These are phyloP conservation scores for Umbelopsis sp. DNA, from an alignment of 371 early-diverging fungal genomes.

Conservation along the genomic window DNA sequence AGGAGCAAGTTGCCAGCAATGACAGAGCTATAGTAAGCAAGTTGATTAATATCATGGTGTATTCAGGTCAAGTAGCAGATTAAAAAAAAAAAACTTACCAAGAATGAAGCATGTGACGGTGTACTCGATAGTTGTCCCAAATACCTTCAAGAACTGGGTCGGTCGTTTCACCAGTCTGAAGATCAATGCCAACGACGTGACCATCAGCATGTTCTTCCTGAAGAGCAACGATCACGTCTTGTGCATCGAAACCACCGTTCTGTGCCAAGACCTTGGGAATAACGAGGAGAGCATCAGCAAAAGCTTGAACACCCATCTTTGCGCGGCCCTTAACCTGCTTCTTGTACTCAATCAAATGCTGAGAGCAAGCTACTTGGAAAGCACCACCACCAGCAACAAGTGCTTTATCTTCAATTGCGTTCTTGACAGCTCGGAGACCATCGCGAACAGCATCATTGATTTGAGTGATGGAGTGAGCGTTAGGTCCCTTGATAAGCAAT, in stretches of 20 bases:
- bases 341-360: conserved; percentile 87
- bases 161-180: conserved; percentile 93
- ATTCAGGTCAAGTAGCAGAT: not conserved
- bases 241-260: conserved; percentile 97
- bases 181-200: conserved; percentile 92
- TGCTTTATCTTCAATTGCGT: conserved; percentile 92
- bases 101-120: conserved; percentile 95
- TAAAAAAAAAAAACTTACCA: conserved; percentile 46
- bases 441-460: conserved; percentile 98
- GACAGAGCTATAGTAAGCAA: conserved; percentile 64
- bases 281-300: conserved; percentile 94
- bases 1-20: conserved; percentile 98
- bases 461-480: conserved; percentile 94
- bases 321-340: conserved; percentile 91
- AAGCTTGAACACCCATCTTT: conserved; percentile 96
- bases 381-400: conserved; percentile 98
- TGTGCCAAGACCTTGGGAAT: conserved; percentile 97
- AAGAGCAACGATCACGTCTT: conserved; percentile 93
- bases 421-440: conserved; percentile 97
- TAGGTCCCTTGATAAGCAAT: conserved; percentile 97
- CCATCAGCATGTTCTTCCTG: conserved; percentile 93
- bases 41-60: conserved; percentile 16
- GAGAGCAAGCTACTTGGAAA: conserved; percentile 88
- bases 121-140: conserved; percentile 98
- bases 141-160: conserved; percentile 95